phyloP scores from a whole-genome alignment of 2,329 filamentous ascomycete genomes.

The Xylariaceae sp. region DNA sequence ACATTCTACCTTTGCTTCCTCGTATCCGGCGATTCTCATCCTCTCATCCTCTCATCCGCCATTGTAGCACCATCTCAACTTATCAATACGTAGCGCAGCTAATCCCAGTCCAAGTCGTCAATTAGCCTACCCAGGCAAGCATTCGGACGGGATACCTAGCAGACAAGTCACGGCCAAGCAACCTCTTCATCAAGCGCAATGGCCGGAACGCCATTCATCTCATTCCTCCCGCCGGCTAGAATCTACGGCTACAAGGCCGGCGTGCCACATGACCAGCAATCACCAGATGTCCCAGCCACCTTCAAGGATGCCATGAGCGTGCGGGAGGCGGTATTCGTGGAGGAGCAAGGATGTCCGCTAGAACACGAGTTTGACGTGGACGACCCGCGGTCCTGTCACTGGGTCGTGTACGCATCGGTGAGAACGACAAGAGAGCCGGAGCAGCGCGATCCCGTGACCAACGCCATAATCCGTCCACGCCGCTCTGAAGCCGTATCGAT shows the following conservation, averaged over 20 bases:
- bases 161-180: neutral
- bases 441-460: constrained; percentile 41
- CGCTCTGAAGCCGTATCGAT: constrained; percentile 42
- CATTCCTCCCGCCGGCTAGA: constrained; percentile 45
- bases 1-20: neutral
- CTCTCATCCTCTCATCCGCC: no score
- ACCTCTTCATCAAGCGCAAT: constrained; percentile 30
- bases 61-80: neutral
- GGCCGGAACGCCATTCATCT: constrained; percentile 47
- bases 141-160: neutral
- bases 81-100: neutral
- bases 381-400: constrained; percentile 76
- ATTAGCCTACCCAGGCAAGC: neutral
- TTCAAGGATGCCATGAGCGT: constrained; percentile 64
- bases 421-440: constrained; percentile 41
- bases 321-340: constrained; percentile 57
- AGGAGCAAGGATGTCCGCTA: constrained; percentile 54
- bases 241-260: constrained; percentile 46
- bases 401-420: constrained; percentile 74
- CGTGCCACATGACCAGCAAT: constrained; percentile 42
- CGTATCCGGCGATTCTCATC: neutral
- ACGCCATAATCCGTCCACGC: constrained; percentile 40
- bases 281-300: constrained; percentile 43
- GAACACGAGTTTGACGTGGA: constrained; percentile 77
- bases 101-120: neutral